Base-by-base conservation (phyloP, 345 rosid genomes). In the Populus ilicifolia region DNA sequence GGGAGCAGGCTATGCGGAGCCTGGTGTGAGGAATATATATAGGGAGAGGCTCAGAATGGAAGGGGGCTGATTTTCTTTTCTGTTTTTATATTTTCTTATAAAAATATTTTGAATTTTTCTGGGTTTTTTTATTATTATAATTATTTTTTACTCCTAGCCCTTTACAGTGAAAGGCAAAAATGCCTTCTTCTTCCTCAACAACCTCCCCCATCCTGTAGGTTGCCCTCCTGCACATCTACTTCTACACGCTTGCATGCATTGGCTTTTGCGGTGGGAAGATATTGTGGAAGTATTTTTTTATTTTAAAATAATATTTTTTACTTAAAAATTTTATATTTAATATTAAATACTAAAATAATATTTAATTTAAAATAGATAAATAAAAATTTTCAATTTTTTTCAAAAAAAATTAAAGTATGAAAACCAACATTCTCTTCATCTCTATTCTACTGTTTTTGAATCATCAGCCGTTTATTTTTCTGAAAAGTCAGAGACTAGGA, bases 11-110 rank as follows among this genome's bases (percentile, higher is more conserved):
- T 72, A 50, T 11, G 61, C 25, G 63, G 67, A 23, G 48, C 18
- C 25, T 56, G 86, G 80, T 75, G 83, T 68, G 75, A 75, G 77
- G 81, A 87, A 77, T 85, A 77, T 87, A 88, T 87, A 88, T 86
- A 86, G 69, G 77, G 70, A 80, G 73, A 72, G 72, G 71, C 71
- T 76, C 70, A 74, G n/a, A 75, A 77, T 76, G 78, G 84, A 71
- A 78, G 69, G 73, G 73, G 21, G 74, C 25, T 72, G 48, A 54
- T 73, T 69, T 75, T 68, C 16, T 11, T 39, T 46, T 44, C 61
- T 48, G 36, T 23, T 33, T n/a, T 39, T 72, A 5, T 16, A 7
- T 33, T 30, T 59, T 30, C 21, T 52, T 21, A 39, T 1, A 14
- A 43, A 36, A n/a, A 21, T 23, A 20, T 43, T 66, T 83, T 39